Evolutionary conservation across 208 protist species (phyloP).

Genomic region (Leishmania major): DNA sequence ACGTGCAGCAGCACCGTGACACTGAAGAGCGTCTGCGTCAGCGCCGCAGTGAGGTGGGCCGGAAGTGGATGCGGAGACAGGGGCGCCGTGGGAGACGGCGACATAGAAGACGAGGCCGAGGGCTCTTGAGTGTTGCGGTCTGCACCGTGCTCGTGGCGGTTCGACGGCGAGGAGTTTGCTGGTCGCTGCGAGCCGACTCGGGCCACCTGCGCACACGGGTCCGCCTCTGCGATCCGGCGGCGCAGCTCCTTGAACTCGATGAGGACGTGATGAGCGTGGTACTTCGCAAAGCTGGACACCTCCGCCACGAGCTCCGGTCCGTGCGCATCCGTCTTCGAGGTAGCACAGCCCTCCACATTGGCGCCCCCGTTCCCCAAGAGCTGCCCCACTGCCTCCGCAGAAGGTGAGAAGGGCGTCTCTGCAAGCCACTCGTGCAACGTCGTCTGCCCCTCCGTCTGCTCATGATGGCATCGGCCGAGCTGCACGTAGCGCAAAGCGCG

Average conservation of each 20-base stretch:
- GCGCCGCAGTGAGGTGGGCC: neutral
- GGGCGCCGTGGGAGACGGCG: neutral
- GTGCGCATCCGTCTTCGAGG: neutral
- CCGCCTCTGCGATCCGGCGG: neutral
- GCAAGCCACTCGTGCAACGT: slow-evolving; percentile 12
- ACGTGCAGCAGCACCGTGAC: slow-evolving; percentile 71
- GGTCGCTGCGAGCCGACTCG: neutral
- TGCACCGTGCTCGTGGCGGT: neutral
- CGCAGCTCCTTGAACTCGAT: slow-evolving; percentile 40
- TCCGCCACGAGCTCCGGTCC: slow-evolving; percentile 7
- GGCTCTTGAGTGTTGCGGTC: neutral
- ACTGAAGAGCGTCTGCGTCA: slow-evolving; percentile 45
- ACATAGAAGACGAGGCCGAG: neutral
- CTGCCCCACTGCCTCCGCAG: neutral
- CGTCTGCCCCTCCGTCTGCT: slow-evolving; percentile 7
- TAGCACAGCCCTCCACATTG: no score
- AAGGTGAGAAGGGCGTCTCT: neutral
- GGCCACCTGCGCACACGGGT: neutral
- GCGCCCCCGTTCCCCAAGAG: neutral
- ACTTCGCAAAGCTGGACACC: slow-evolving; percentile 48
- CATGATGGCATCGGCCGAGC: slow-evolving; percentile 20
- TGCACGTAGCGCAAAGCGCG: slow-evolving; percentile 44
- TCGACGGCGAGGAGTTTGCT: neutral
- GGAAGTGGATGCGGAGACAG: neutral
- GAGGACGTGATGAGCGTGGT: slow-evolving; percentile 80